Percentiles rank a stretch among this genome's conserved stretches.
These are phyloP conservation scores for Eremochloa ophiuroides DNA, from an alignment of 176 grass and related monocot genomes.

Conservation along the genomic window DNA sequence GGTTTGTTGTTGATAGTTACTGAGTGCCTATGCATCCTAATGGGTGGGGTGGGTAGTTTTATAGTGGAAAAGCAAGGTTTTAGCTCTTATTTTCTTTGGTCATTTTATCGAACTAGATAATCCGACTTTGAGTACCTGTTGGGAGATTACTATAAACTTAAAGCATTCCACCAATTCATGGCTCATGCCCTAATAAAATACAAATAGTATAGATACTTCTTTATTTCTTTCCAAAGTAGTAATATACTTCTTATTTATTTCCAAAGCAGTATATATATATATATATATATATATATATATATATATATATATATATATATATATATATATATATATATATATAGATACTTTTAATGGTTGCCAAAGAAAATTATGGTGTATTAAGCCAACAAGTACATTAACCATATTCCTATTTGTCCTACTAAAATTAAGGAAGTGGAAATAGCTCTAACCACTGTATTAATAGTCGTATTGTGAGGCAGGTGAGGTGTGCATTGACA, in stretches of 20 bases:
- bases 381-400: not conserved
- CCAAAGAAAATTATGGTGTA: not conserved
- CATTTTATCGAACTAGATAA: not conserved
- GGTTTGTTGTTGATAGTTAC: too few relatives aligned
- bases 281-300: too few relatives aligned
- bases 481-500: too few relatives aligned
- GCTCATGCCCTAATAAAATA: not conserved
- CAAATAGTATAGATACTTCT: not conserved
- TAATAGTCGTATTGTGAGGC: too few relatives aligned
- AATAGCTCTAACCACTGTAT: too few relatives aligned
- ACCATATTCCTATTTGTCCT: not conserved
- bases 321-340: too few relatives aligned
- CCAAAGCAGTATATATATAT: too few relatives aligned
- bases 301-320: too few relatives aligned
- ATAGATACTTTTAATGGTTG: not conserved
- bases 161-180: not conserved
- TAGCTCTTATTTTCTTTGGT: not conserved
- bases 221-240: not conserved
- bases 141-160: not conserved
- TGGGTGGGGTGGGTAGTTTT: not conserved
- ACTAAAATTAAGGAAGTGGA: too few relatives aligned
- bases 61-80: not conserved
- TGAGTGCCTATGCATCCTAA: not conserved
- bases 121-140: too few relatives aligned
- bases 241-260: too few relatives aligned